Evolutionary conservation across 2,329 filamentous ascomycete genomes (phyloP).

Genomic region (Bretziella fagacearum): DNA sequence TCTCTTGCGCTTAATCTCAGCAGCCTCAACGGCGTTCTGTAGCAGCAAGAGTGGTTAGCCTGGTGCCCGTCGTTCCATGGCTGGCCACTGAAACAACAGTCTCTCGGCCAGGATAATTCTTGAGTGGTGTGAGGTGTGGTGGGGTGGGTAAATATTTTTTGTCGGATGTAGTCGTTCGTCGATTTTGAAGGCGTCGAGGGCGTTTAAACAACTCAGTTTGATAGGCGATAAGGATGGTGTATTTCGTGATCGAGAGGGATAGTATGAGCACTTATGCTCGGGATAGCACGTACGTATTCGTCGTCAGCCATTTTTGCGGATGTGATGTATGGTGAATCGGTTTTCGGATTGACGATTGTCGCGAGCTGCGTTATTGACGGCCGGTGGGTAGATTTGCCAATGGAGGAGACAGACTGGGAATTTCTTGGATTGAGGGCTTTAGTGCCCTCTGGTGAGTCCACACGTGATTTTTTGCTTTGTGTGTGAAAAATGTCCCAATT

Average conservation of each 20-base stretch:
- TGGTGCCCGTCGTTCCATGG: conserved; percentile 2
- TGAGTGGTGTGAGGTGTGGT: neutral
- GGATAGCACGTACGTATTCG: conserved; percentile 57
- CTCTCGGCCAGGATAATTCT: neutral
- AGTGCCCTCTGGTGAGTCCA: conserved; percentile 12
- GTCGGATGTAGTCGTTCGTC: conserved; percentile 5
- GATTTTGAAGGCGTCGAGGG: conserved; percentile 15
- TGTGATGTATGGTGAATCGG: conserved; percentile 19
- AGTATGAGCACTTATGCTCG: conserved; percentile 5
- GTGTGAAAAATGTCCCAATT: conserved; percentile 7
- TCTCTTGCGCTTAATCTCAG: conserved; percentile 99
- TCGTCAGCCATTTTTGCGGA: conserved; percentile 63
- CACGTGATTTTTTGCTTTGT: conserved; percentile 15
- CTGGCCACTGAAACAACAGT: neutral
- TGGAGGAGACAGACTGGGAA: conserved; percentile 10
- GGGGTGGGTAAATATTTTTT: conserved; percentile 2
- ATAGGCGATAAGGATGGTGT: neutral
- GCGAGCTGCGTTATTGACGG: conserved; percentile 15
- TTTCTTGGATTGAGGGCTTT: conserved; percentile 14
- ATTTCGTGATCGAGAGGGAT: neutral
- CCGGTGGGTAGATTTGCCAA: conserved; percentile 14
- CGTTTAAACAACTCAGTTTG: conserved; percentile 18
- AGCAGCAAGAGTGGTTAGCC: conserved; percentile 14
- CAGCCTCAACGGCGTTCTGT: conserved; percentile 93
- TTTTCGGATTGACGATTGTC: conserved; percentile 15